These are phyloP conservation scores for Coemansia sp. DNA, from an alignment of 192 early-diverging fungal species.

Conservation along the genomic window DNA sequence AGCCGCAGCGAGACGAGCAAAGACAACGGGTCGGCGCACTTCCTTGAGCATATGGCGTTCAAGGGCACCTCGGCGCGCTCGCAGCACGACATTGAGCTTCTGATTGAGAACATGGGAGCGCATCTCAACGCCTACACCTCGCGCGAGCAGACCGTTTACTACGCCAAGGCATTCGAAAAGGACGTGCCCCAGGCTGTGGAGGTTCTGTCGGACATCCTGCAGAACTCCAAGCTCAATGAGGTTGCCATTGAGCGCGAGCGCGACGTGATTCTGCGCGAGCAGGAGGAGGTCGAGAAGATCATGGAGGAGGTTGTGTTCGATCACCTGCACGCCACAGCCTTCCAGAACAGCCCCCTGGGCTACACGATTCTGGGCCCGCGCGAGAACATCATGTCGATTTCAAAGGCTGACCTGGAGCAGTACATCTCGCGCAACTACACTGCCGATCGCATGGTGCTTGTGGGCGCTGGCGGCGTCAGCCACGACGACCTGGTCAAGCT, in stretches of 20 bases:
- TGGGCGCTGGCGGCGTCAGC: conserved; percentile 87
- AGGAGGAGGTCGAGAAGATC: conserved; percentile 88
- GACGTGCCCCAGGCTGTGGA: conserved; percentile 90
- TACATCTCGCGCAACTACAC: conserved; percentile 96
- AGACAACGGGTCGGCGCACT: conserved; percentile 96
- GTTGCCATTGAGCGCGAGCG: conserved; percentile 94
- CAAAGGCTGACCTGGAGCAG: conserved; percentile 77
- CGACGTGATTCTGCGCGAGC: conserved; percentile 94
- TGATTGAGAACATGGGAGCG: conserved; percentile 98
- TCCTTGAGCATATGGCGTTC: conserved; percentile 99
- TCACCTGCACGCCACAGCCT: conserved; percentile 94
- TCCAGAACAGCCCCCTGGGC: conserved; percentile 84
- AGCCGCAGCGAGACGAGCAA: conserved; percentile 75
- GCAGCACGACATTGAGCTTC: conserved; percentile 88
- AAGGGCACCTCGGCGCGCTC: conserved; percentile 88
- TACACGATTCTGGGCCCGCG: conserved; percentile 91
- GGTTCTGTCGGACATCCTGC: conserved; percentile 93
- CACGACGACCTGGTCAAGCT: conserved; percentile 91
- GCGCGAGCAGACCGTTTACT: conserved; percentile 98
- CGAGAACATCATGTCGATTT: conserved; percentile 90
- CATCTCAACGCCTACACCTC: conserved; percentile 99
- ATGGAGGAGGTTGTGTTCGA: conserved; percentile 99
- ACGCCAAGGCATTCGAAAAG: conserved; percentile 87
- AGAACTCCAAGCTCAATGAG: conserved; percentile 78
- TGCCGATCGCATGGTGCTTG: conserved; percentile 95